phyloP scores from a whole-genome alignment of 345 rosid genomes.

The Salix caprea region DNA sequence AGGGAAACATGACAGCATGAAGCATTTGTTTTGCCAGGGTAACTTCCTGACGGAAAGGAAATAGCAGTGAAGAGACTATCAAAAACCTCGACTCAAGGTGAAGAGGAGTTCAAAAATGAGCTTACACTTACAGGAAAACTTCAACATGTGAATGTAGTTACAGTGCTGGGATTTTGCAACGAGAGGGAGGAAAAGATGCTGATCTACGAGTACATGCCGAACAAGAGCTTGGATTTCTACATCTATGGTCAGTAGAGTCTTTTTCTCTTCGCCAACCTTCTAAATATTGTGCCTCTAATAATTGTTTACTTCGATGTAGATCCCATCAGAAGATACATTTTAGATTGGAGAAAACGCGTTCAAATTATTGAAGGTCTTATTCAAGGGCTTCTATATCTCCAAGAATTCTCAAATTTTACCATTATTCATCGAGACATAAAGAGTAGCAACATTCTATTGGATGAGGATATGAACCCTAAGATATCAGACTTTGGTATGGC shows the following conservation, averaged over 20 bases:
- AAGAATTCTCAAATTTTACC: slow-evolving; percentile 46
- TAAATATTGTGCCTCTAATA: neutral
- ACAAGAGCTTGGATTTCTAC: slow-evolving; percentile 30
- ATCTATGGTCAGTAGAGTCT: slow-evolving; percentile 20
- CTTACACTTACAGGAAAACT: slow-evolving; percentile 33
- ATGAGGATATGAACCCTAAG: slow-evolving; percentile 34
- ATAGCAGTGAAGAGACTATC: slow-evolving; percentile 50
- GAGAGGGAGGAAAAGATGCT: slow-evolving; percentile 36
- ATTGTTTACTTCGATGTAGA: slow-evolving; percentile 17
- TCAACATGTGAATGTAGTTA: slow-evolving; percentile 41
- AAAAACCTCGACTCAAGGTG: slow-evolving; percentile 34
- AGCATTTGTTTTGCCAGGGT: slow-evolving; percentile 17
- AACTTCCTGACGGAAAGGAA: slow-evolving; percentile 24
- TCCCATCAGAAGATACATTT: neutral
- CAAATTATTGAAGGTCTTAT: slow-evolving; percentile 39
- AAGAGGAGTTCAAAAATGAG: slow-evolving; percentile 36
- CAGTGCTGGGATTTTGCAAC: slow-evolving; percentile 32
- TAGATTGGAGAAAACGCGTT: slow-evolving; percentile 37
- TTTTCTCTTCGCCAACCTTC: neutral
- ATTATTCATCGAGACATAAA: slow-evolving; percentile 45
- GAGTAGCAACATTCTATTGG: slow-evolving; percentile 40
- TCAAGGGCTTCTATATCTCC: slow-evolving; percentile 49
- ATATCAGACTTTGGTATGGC: slow-evolving; percentile 49
- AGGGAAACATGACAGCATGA: too few relatives aligned
- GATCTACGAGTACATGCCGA: neutral